These are phyloP conservation scores for Lactifluus pinguis DNA, from an alignment of 768 basidiomycete species.

Conservation along the genomic window DNA sequence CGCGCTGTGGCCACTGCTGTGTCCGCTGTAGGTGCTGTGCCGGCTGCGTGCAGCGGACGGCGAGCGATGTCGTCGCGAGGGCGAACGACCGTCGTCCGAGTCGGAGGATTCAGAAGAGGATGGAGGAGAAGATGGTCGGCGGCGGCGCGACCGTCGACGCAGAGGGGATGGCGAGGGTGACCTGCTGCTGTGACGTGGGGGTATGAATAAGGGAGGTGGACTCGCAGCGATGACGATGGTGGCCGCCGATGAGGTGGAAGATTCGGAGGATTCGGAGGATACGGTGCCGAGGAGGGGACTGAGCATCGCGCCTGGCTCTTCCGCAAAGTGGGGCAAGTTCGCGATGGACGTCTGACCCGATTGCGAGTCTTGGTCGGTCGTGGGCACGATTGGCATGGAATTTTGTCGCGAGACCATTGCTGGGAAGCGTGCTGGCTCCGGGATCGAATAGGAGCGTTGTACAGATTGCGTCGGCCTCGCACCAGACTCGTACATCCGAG, in stretches of 20 bases:
- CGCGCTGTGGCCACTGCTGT: not conserved
- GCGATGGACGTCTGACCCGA: conserved; percentile 6
- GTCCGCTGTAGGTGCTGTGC: not conserved
- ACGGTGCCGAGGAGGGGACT: conserved; percentile 23
- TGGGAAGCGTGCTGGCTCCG: not conserved
- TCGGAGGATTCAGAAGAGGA: not conserved
- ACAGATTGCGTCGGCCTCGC: not conserved
- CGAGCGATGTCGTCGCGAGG: conserved; percentile 1
- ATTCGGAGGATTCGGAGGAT: conserved; percentile 9
- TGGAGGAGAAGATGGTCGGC: conserved; percentile 27
- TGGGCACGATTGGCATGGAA: conserved; percentile 11
- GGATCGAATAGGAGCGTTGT: conserved; percentile 15
- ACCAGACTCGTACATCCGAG: conserved; percentile 1
- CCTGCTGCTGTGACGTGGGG: conserved; percentile 33
- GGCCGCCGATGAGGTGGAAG: conserved; percentile 16
- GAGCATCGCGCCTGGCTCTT: conserved; percentile 25
- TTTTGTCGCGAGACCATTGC: conserved; percentile 10
- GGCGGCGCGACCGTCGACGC: conserved; percentile 38
- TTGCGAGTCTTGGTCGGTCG: not conserved
- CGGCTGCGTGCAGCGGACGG: not conserved
- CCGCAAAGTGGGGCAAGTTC: conserved; percentile 22
- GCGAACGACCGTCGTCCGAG: not conserved
- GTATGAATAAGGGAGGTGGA: conserved; percentile 26
- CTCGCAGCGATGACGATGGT: conserved; percentile 22
- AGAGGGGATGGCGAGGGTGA: conserved; percentile 24